phyloP scores from a whole-genome alignment of 306 rosid genomes.

The Albizia julibrissin region DNA sequence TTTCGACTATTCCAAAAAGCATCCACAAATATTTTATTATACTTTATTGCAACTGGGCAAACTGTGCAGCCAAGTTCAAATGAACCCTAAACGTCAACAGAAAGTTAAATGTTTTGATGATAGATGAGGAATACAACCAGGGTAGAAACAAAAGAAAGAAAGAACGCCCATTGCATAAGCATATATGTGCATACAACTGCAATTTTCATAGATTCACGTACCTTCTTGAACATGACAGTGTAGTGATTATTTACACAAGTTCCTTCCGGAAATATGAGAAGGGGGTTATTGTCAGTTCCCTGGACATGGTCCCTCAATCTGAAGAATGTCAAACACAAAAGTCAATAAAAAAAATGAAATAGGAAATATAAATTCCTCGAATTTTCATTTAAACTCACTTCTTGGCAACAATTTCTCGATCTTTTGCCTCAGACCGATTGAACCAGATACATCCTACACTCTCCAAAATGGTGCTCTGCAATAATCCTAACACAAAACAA shows the following conservation, averaged over 20 bases:
- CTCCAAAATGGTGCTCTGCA: slow-evolving; percentile 90
- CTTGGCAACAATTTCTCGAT: slow-evolving; percentile 78
- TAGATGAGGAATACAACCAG: neutral
- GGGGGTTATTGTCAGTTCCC: slow-evolving; percentile 81
- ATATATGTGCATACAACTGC: neutral
- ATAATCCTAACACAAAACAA: slow-evolving; percentile 53
- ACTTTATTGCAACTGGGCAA: slow-evolving; percentile 86
- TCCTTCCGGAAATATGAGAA: slow-evolving; percentile 91
- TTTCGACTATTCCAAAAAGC: slow-evolving; percentile 92
- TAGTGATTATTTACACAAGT: slow-evolving; percentile 90
- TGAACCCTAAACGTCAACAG: slow-evolving; percentile 64
- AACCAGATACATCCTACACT: slow-evolving; percentile 90
- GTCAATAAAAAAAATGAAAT: slow-evolving; percentile 10
- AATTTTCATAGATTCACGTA: slow-evolving; percentile 15
- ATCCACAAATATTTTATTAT: slow-evolving; percentile 85
- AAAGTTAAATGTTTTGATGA: slow-evolving; percentile 20
- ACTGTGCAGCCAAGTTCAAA: slow-evolving; percentile 90
- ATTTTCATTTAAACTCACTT: slow-evolving; percentile 57
- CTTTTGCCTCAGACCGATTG: slow-evolving; percentile 77
- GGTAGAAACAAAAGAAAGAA: neutral
- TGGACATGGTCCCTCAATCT: slow-evolving; percentile 76
- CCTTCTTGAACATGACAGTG: slow-evolving; percentile 93
- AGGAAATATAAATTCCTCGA: neutral
- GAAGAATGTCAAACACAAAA: slow-evolving; percentile 35
- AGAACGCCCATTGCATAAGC: neutral